Percentiles rank a stretch among this genome's conserved stretches.
Evolutionary conservation across 371 early-diverging fungal species (phyloP).

Genomic region (Smittium culicis): DNA sequence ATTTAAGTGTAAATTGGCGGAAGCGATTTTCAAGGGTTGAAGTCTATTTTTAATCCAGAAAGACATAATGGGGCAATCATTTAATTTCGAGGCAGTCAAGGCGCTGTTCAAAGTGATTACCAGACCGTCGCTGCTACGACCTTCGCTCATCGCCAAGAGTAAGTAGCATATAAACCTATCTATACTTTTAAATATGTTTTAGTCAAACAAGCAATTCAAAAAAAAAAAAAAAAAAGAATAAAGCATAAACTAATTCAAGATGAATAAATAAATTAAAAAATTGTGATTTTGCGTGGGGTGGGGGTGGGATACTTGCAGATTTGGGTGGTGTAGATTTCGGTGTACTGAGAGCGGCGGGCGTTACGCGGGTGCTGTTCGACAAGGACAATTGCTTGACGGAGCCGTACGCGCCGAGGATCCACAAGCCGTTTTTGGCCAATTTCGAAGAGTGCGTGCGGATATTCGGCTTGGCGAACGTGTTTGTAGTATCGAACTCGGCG

Average conservation of each 20-base stretch:
- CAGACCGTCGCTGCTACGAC: slow-evolving; percentile 54
- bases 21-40: no score
- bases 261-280: not conserved
- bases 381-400: slow-evolving; percentile 88
- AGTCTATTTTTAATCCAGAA: no score
- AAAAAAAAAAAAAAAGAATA: no score
- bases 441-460: slow-evolving; percentile 49
- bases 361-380: slow-evolving; percentile 66
- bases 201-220: not conserved
- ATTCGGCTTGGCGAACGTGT: slow-evolving; percentile 47
- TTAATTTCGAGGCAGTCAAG: slow-evolving; percentile 51
- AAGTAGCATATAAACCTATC: slow-evolving; percentile 12
- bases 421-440: slow-evolving; percentile 54
- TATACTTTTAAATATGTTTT: not conserved
- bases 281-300: not conserved
- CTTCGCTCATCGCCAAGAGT: slow-evolving; percentile 60
- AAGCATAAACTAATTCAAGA: not conserved
- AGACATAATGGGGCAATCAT: slow-evolving; percentile 73
- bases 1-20: no score
- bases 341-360: slow-evolving; percentile 40
- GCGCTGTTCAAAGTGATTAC: slow-evolving; percentile 40
- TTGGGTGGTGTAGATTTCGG: slow-evolving; percentile 52
- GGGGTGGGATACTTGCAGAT: slow-evolving; percentile 33
- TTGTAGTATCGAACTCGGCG: slow-evolving; percentile 89
- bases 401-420: slow-evolving; percentile 55